These are phyloP conservation scores for Aureobasidium sp. DNA, from an alignment of 2,329 filamentous ascomycete species.

Conservation along the genomic window DNA sequence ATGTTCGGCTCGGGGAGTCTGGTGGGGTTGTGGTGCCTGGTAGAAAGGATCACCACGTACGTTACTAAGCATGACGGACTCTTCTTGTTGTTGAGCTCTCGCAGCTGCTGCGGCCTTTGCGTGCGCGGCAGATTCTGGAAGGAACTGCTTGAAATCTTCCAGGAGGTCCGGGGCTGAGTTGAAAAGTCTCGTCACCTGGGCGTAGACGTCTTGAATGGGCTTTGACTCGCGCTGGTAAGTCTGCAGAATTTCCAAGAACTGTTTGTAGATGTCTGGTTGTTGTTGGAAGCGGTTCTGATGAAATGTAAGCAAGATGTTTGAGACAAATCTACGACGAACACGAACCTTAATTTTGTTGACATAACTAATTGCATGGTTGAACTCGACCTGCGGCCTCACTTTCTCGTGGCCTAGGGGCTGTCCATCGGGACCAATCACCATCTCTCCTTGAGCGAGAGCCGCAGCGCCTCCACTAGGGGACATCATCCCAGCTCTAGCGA, in stretches of 20 bases:
- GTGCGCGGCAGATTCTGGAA: conserved; percentile 78
- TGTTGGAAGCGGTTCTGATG: conserved; percentile 86
- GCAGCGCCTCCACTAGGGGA: conserved; percentile 31
- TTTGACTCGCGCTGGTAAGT: conserved; percentile 98
- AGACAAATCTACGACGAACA: conserved; percentile 6
- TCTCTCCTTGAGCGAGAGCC: conserved; percentile 45
- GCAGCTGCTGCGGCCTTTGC: conserved; percentile 47
- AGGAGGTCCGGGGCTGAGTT: conserved; percentile 86
- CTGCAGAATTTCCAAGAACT: conserved; percentile 95
- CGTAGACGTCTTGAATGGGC: conserved; percentile 96
- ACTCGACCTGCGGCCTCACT: conserved; percentile 79
- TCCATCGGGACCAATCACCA: conserved; percentile 46
- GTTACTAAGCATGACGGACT: conserved; percentile 55
- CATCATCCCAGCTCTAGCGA: conserved; percentile 40
- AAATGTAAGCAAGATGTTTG: not conserved
- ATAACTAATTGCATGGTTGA: conserved; percentile 98
- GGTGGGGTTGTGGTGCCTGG: conserved; percentile 32
- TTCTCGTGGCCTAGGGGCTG: conserved; percentile 63
- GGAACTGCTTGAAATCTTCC: conserved; percentile 97
- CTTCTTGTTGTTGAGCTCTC: conserved; percentile 58
- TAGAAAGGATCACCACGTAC: conserved; percentile 46
- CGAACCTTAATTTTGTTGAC: conserved; percentile 98
- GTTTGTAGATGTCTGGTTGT: conserved; percentile 97
- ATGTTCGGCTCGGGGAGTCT: conserved; percentile 40
- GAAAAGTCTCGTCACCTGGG: conserved; percentile 90